phyloP scores from a whole-genome alignment of 139 green algal species.

The Asterochloris erici region DNA sequence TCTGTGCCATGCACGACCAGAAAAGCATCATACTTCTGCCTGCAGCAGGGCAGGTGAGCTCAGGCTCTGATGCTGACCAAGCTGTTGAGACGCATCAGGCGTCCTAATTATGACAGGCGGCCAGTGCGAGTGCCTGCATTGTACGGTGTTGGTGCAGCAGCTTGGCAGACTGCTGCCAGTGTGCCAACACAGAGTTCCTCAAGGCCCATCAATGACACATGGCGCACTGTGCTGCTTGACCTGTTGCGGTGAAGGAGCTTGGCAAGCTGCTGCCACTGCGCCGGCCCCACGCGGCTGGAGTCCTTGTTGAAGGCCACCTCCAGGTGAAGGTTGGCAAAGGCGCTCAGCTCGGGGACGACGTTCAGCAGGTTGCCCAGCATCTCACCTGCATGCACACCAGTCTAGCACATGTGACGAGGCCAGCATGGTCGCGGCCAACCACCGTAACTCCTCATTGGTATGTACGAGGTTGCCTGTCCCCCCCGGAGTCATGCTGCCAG shows the following conservation, averaged over 20 bases:
- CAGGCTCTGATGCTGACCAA: too few species aligned
- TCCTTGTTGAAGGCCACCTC: slow-evolving; percentile 65
- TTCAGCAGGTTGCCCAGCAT: slow-evolving; percentile 47
- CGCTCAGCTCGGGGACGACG: slow-evolving; percentile 76
- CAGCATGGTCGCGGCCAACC: background rate
- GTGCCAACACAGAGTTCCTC: too few species aligned
- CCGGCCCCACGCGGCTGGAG: slow-evolving; percentile 55
- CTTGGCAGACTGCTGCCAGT: too few species aligned
- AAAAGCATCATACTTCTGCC: slow-evolving; percentile 67
- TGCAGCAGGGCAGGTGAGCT: too few species aligned
- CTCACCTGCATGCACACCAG: slow-evolving; percentile 19
- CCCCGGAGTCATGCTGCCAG: background rate
- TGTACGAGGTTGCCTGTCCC: background rate
- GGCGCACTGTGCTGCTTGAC: background rate
- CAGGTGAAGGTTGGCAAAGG: slow-evolving; percentile 77
- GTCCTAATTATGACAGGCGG: too few species aligned
- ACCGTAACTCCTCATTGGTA: background rate
- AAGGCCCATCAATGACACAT: too few species aligned
- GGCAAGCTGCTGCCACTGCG: slow-evolving; percentile 72
- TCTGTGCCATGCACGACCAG: slow-evolving; percentile 75
- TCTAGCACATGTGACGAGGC: background rate
- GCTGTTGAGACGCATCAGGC: too few species aligned
- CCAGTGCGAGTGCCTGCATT: too few species aligned
- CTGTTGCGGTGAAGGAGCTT: slow-evolving; percentile 52
- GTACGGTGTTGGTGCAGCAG: too few species aligned